Percentiles rank a stretch among this genome's conserved stretches.
Evolutionary conservation across 371 early-diverging fungal genomes (phyloP).

Genomic region (Dichotomocladium elegans): DNA sequence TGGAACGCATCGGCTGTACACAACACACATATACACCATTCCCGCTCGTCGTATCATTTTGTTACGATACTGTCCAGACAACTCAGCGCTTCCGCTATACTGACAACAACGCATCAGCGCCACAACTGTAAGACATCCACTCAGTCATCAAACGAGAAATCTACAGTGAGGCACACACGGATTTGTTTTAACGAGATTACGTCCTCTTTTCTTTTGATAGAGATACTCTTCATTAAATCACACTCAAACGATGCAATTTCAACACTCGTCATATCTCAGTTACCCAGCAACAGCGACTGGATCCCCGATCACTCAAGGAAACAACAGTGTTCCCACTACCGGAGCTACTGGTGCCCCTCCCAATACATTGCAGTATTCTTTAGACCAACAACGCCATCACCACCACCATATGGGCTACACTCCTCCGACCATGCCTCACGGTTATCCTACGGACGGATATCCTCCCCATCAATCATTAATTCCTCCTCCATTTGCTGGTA

Average conservation of each 20-base stretch:
- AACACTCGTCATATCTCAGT: slow-evolving; percentile 6
- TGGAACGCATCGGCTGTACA: too few relatives aligned
- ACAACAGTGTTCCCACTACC: too few relatives aligned
- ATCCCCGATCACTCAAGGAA: slow-evolving; percentile 1
- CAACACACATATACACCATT: too few relatives aligned
- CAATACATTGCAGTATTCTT: neutral
- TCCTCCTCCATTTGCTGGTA: neutral
- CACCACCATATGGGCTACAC: neutral
- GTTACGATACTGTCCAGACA: too few relatives aligned
- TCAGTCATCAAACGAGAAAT: too few relatives aligned
- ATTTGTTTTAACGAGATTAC: too few relatives aligned
- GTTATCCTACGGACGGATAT: neutral
- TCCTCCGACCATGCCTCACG: neutral
- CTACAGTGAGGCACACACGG: too few relatives aligned
- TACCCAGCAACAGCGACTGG: slow-evolving; percentile 6
- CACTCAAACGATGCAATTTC: slow-evolving; percentile 15
- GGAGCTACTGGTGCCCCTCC: too few relatives aligned
- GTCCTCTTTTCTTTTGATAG: neutral
- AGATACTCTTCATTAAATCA: too few relatives aligned
- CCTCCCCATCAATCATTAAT: neutral
- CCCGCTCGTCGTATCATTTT: too few relatives aligned
- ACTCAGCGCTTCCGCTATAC: neutral
- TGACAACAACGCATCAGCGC: neutral
- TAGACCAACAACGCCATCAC: neutral
- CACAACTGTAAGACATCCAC: neutral